Conservation (phyloP, 768 basidiomycete genomes). For the Pulveroboletus ravenelii region DNA sequence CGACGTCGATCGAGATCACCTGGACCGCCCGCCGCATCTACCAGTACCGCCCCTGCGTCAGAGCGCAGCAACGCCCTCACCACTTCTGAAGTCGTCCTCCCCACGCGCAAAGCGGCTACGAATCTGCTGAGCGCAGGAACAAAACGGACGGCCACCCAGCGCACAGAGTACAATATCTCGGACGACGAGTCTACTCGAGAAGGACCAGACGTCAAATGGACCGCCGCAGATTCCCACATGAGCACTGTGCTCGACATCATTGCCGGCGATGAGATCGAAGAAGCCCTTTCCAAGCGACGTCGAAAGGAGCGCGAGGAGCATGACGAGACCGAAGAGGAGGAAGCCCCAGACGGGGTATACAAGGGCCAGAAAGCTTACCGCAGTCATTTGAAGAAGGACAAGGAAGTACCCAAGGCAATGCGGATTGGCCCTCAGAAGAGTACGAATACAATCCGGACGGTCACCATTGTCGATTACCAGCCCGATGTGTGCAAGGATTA, state of each 20-base stretch:
- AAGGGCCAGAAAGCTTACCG: conserved; percentile 80
- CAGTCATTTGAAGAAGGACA: conserved; percentile 73
- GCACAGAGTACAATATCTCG: conserved; percentile 38
- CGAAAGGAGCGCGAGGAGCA: conserved; percentile 50
- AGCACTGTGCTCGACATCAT: conserved; percentile 71
- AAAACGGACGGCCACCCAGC: conserved; percentile 53
- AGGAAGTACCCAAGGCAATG: conserved; percentile 86
- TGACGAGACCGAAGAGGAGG: conserved; percentile 51
- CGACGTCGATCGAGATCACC: conserved; percentile 69
- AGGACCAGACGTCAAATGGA: conserved; percentile 72
- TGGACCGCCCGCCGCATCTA: conserved; percentile 35
- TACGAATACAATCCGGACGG: conserved; percentile 81
- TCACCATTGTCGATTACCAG: conserved; percentile 96
- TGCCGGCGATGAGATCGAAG: conserved; percentile 78
- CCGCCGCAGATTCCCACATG: conserved; percentile 68
- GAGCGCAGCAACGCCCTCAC: conserved; percentile 12
- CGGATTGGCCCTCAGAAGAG: conserved; percentile 75
- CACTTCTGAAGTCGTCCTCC: conserved; percentile 68
- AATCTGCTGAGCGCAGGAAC: conserved; percentile 79
- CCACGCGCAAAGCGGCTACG: conserved; percentile 57
- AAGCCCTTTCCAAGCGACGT: conserved; percentile 65
- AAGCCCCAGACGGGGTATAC: conserved; percentile 74
- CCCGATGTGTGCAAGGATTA: conserved; percentile 99
- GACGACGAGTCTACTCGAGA: conserved; percentile 42
- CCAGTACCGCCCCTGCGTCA: conserved; percentile 21